Evolutionary conservation across 1,284 basidiomycete species (phyloP).

Genomic region (Fomitopsis schrenkii): DNA sequence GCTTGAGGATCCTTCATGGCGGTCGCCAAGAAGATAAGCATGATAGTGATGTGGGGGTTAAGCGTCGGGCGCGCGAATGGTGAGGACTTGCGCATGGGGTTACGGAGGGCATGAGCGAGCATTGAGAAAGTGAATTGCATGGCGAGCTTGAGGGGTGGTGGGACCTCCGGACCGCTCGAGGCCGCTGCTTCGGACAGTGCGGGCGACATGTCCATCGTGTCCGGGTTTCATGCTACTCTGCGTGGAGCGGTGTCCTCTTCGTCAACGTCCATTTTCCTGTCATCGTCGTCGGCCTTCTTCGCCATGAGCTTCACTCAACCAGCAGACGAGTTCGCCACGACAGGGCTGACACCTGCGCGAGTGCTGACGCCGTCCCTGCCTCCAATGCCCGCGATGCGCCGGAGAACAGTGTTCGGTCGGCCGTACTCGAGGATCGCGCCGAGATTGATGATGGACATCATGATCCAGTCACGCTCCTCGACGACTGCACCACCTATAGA

Average conservation of each 20-base stretch:
- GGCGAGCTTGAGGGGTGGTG: too few species aligned
- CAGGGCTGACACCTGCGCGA: conserved; percentile 13
- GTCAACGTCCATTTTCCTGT: conserved; percentile 71
- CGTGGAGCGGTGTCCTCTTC: conserved; percentile 58
- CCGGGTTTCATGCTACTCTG: conserved; percentile 5
- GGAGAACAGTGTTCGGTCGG: conserved; percentile 66
- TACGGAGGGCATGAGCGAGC: too few species aligned
- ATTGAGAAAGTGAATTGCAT: too few species aligned
- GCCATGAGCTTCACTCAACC: too few species aligned
- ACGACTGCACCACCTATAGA: conserved; percentile 30
- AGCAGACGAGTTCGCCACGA: conserved; percentile 12
- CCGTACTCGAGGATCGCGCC: conserved; percentile 87
- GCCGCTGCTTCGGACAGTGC: too few species aligned
- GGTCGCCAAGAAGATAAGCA: too few species aligned
- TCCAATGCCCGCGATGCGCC: conserved; percentile 47
- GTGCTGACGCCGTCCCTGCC: conserved; percentile 23
- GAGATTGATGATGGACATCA: too few species aligned
- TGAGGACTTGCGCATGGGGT: too few species aligned
- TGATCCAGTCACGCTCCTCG: too few species aligned
- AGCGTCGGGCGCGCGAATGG: too few species aligned
- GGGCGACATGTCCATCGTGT: conserved; percentile 5
- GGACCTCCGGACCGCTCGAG: too few species aligned
- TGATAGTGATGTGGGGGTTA: too few species aligned
- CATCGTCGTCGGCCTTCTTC: conserved; percentile 38
- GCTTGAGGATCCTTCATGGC: conserved; percentile 58